These are phyloP conservation scores for Cladobotryum protrusum DNA, from an alignment of 2,329 filamentous ascomycete species.

Conservation along the genomic window DNA sequence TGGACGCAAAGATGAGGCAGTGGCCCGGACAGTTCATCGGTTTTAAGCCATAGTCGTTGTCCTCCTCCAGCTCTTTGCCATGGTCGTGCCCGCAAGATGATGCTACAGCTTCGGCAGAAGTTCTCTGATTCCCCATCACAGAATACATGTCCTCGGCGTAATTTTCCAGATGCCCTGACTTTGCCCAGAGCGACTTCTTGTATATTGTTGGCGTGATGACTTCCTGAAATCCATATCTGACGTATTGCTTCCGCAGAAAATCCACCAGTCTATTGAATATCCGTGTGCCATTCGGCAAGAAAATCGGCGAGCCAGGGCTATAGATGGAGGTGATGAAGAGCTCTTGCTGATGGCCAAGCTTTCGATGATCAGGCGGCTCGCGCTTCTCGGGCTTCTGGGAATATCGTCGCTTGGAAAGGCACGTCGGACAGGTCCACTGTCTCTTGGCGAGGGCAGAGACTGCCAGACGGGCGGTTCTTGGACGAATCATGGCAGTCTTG, in stretches of 20 bases:
- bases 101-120: constrained; percentile 5
- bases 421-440: constrained; percentile 28
- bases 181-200: constrained; percentile 80
- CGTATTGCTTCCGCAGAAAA: constrained; percentile 78
- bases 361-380: constrained; percentile 50
- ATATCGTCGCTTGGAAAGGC: constrained; percentile 24
- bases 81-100: constrained; percentile 28
- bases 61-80: constrained; percentile 40
- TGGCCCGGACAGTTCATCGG: constrained; percentile 93
- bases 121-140: constrained; percentile 51
- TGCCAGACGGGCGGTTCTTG: constrained; percentile 17
- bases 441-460: constrained; percentile 14
- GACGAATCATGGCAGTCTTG: constrained; percentile 24
- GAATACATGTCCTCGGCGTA: constrained; percentile 92
- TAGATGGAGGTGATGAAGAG: constrained; percentile 74
- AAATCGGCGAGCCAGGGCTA: constrained; percentile 79
- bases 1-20: constrained; percentile 73
- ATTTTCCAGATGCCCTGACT: constrained; percentile 81
- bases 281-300: constrained; percentile 73
- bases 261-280: constrained; percentile 79
- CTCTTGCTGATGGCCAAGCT: constrained; percentile 59
- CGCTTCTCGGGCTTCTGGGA: constrained; percentile 23
- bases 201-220: constrained; percentile 88
- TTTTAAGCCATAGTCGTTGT: constrained; percentile 75
- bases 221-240: constrained; percentile 78